Evolutionary conservation across 2,329 filamentous ascomycete species (phyloP), one percentile per base, ranked within the genome.

Genomic region (Aspergillus sp.): DNA sequence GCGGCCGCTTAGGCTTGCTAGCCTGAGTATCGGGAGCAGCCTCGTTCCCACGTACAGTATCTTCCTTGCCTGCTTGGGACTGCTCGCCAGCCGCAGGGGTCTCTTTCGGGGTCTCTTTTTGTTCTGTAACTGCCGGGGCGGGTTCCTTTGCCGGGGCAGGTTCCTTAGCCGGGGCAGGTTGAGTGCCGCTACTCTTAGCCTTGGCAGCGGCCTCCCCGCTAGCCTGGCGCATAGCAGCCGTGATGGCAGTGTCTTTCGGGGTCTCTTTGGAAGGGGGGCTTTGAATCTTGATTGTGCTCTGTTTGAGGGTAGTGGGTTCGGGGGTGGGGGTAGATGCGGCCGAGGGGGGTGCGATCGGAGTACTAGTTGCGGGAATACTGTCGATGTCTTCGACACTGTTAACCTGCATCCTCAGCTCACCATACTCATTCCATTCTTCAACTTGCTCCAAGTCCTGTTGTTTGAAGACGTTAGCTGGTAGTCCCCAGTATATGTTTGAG

Each of bases 391-490:
- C 62, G 50, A 75, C 70, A 57, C 70, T 78, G 47, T 82, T 82
- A 69, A 98, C 87, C 70, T 94, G 90, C 77, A 94, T 87, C 76
- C 92, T 92, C 63, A 99, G 85, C 79, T 98, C 94, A 77, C 92
- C 92, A 77, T 96, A 97, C 76, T 99, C 95, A 81, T 99, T 99
- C 95, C 94, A 98, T 75, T 99, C 95, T 78, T 99, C 95, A 64
- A 98, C 87, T 77, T 98, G 89, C 65, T 94, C 90, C 53, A 97
- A 84, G 75, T 97, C 95, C 93, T 97, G 66, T 42, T 64, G 49
- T 54, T 23, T 8, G 17, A 39, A 11, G 7, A 27, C 8, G 53
- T 69, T 60, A 68, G 63, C 27, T 21, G 30, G 30, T 7, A 36
- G 23, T 30, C n/a, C 23, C 17, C 13, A 27, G 48, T 39, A 39